phyloP scores from a whole-genome alignment of 2,329 filamentous ascomycete species.

The Fusarium burgessii region DNA sequence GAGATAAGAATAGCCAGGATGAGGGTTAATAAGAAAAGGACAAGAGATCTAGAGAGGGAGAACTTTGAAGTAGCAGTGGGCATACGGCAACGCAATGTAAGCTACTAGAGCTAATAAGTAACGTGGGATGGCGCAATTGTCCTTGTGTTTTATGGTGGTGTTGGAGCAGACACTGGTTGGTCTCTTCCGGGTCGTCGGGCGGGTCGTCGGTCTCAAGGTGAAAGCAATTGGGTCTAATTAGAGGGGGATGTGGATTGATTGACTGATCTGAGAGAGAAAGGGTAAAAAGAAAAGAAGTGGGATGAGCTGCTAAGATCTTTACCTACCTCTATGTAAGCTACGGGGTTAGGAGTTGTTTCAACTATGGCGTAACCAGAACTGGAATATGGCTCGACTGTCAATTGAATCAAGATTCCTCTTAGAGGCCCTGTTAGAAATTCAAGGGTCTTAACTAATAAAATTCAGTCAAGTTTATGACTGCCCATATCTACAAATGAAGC shows the following conservation, averaged over 20 bases:
- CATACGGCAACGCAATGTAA: slow-evolving; percentile 26
- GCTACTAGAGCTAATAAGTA: slow-evolving; percentile 13
- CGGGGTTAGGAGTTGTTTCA: slow-evolving; percentile 13
- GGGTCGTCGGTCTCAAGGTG: slow-evolving; percentile 34
- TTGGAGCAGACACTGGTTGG: slow-evolving; percentile 17
- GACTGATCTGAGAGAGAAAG: slow-evolving; percentile 5
- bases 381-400: neutral
- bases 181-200: slow-evolving; percentile 42
- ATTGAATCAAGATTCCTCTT: neutral
- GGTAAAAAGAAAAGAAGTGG: slow-evolving; percentile 28
- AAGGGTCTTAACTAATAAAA: neutral
- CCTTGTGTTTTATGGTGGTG: neutral
- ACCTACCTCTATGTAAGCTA: neutral
- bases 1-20: slow-evolving; percentile 47
- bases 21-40: slow-evolving; percentile 43
- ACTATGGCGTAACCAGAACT: slow-evolving; percentile 10
- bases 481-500: neutral
- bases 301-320: slow-evolving; percentile 10
- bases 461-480: neutral
- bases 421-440: too few relatives aligned
- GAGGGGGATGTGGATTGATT: slow-evolving; percentile 31
- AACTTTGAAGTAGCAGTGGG: slow-evolving; percentile 21
- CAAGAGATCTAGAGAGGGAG: slow-evolving; percentile 16
- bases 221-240: slow-evolving; percentile 20
- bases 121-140: slow-evolving; percentile 38